Conservation (phyloP, 164 flowering plant species). For the Echeveria elegans region DNA sequence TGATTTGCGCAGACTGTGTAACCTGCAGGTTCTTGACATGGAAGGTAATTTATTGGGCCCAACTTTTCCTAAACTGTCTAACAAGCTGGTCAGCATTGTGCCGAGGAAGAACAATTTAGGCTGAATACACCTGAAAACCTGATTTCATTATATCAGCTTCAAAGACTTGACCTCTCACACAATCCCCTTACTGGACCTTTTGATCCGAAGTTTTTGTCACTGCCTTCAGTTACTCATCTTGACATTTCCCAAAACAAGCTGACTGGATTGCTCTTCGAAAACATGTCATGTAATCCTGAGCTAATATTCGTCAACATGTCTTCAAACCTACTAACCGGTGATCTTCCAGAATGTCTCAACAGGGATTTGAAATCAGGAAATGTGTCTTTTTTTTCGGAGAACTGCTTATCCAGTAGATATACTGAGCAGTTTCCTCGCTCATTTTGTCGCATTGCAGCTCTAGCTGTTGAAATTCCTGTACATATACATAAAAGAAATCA, state of each 20-base stretch:
- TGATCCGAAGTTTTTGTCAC: constrained; percentile 42
- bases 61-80: constrained; percentile 53
- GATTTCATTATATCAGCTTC: constrained; percentile 58
- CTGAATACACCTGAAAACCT: constrained; percentile 52
- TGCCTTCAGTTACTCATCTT: constrained; percentile 62
- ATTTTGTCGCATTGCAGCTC: neutral
- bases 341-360: constrained; percentile 51
- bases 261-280: constrained; percentile 67
- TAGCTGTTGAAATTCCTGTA: neutral
- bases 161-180: constrained; percentile 57
- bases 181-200: constrained; percentile 86
- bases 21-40: constrained; percentile 81
- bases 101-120: constrained; percentile 71
- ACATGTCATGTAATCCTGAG: constrained; percentile 49
- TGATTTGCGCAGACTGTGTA: constrained; percentile 57
- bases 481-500: neutral
- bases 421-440: constrained; percentile 1
- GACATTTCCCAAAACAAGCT: constrained; percentile 58
- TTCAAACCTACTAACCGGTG: constrained; percentile 73
- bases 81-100: constrained; percentile 47
- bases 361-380: constrained; percentile 23
- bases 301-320: constrained; percentile 69
- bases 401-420: neutral
- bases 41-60: constrained; percentile 67
- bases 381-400: constrained; percentile 41